Base-by-base conservation (phyloP, 331 rosid species). In the Quercus lobata region DNA sequence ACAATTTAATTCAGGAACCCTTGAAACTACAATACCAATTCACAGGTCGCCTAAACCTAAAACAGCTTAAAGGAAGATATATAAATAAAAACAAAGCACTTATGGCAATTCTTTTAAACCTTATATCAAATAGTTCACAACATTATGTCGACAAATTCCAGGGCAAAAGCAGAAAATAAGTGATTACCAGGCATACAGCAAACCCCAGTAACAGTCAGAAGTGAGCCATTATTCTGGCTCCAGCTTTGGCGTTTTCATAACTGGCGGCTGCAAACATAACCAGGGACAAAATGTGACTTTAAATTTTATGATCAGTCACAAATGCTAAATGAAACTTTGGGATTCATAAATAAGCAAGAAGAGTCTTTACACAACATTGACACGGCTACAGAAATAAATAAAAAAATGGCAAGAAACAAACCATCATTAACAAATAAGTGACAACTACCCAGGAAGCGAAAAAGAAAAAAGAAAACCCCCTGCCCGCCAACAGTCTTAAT, bases 231-330 rank as follows among this genome's bases (percentile, higher is more conserved):
- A 25, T 27, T 18, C 17, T 22, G 37, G 53, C 49, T 80, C 75
- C 49, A 9, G 70, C 75, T 74, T 68, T 41, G 75, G 75, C 27
- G 27, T 10, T 41, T 25, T n/a, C 71, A n/a, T 2, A 27, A 14
- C 17, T 49, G 37, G 71, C 2, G 0, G 29, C 84, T 74, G 80
- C 78, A 52, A 75, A 80, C 70, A 65, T 25, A 2, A 29, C n/a
- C 46, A 74, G 27, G 15, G 52, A 27, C 17, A 5, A 37, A 30
- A n/a, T 37, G 15, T 16, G 19, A 57, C 27, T 27, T 22, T 19
- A 19, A 16, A 22, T 73, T 22, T 32, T 29, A 60, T 60, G 41
- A 18, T 14, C 32, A 6, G 44, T 32, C 71, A 29, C 44, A 65
- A 65, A 30, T 29, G 46, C 41, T 11, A 17, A 30, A 16, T 17